A percentile compares a stretch with the other conserved stretches of the same genome.
Evolutionary conservation across 768 basidiomycete genomes (phyloP).

Genomic region (Trametes meyenii): DNA sequence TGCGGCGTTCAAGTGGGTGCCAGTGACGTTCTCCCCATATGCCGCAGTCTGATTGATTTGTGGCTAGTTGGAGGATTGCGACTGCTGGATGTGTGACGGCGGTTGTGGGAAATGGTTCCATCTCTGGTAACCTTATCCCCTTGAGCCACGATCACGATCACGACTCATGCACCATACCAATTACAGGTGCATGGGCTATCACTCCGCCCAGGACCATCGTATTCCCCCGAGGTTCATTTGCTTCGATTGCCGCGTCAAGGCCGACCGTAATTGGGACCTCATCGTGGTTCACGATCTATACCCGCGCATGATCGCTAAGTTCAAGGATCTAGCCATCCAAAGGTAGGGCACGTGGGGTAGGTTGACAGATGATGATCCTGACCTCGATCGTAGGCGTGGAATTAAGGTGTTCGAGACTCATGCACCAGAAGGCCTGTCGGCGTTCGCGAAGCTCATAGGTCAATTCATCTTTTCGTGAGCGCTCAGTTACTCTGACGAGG

Average conservation of each 20-base stretch:
- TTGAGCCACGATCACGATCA: not conserved
- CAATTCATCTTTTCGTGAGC: constrained; percentile 22
- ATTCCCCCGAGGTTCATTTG: constrained; percentile 67
- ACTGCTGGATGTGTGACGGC: constrained; percentile 65
- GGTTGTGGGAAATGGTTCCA: constrained; percentile 79
- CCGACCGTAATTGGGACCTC: constrained; percentile 70
- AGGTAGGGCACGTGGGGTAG: constrained; percentile 45
- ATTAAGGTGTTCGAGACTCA: constrained; percentile 67
- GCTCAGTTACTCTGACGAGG: not conserved
- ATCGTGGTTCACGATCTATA: constrained; percentile 59
- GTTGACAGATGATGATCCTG: not conserved
- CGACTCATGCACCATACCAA: not conserved
- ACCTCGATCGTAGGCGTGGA: constrained; percentile 50
- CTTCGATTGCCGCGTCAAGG: constrained; percentile 74
- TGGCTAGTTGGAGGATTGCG: constrained; percentile 56
- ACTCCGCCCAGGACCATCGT: constrained; percentile 57
- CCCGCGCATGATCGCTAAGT: constrained; percentile 61
- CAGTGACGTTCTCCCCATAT: not conserved
- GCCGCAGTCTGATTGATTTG: not conserved
- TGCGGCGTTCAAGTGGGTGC: constrained; percentile 61
- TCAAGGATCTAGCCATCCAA: constrained; percentile 70
- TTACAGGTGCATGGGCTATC: constrained; percentile 69
- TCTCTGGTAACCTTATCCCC: constrained; percentile 55
- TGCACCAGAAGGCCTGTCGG: constrained; percentile 43
- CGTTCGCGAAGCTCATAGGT: constrained; percentile 69